Base-by-base conservation (phyloP, 768 basidiomycete genomes). In the Psilocybe cyanescens region DNA sequence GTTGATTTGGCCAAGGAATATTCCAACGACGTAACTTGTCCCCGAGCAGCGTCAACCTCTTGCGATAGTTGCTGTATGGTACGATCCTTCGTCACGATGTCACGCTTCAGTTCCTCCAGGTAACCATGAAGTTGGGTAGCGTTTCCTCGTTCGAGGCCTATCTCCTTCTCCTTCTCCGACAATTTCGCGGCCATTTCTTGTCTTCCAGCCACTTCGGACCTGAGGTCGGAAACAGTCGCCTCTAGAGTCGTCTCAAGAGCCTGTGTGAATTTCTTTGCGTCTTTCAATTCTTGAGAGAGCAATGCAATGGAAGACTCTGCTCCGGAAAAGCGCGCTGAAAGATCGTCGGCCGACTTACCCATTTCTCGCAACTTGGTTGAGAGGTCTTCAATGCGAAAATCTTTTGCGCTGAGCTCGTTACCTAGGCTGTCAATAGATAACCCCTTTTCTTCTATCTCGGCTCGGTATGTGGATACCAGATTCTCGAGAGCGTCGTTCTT, bases 341-440 rank as follows among this genome's bases (percentile, higher is more conserved):
- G 30, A 33, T 52, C 49, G 2, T 62, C 55, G 37, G 55, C 61
- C 28, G 41, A 57, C n/a, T 28, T 31, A 24, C 59, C 51, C 37
- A 55, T 35, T 14, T 12, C 37, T 35, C 33, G 35, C 37, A 62
- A 19, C 29, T 59, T 45, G 45, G 52, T 41, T n/a, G 48, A 14
- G 31, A 55, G 47, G 41, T 17, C 45, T 17, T 57, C 55, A 41
- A 52, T 37, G n/a, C 33, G 39, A 41, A 44, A 16, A 30, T 58
- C 47, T 41, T 39, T 58, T 17, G 17, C 19, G 3, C 54, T 41
- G 50, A 47, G 19, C 28, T 45, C 49, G 55, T 58, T 62, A 30
- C 49, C 55, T 54, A 64, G 63, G 48, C 60, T 57, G 29, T 49
- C 44, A 29, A 62, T 53, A n/a, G 46, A 29, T 47, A 41, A 29